Conservation (phyloP, 2,329 filamentous ascomycete genomes). For the Alternaria panax region DNA sequence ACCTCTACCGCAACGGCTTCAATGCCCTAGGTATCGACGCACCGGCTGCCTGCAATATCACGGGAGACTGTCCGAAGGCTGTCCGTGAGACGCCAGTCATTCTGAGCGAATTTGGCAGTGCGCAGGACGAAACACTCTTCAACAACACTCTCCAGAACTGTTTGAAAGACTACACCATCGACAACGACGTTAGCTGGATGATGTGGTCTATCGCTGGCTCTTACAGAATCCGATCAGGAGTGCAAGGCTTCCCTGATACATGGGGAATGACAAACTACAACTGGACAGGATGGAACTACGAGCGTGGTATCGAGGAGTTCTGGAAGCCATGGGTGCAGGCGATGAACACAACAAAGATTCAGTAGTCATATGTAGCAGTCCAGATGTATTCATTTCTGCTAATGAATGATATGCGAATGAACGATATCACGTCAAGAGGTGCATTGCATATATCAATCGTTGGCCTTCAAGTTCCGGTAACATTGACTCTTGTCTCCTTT, state of each 20-base stretch:
- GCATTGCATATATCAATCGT: too few species aligned
- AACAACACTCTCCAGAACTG: slow-evolving; percentile 58
- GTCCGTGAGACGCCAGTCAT: slow-evolving; percentile 49
- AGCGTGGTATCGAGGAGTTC: slow-evolving; percentile 56
- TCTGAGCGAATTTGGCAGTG: slow-evolving; percentile 49
- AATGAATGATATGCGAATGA: not conserved
- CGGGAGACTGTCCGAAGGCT: slow-evolving; percentile 44
- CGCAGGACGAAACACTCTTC: slow-evolving; percentile 51
- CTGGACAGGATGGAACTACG: slow-evolving; percentile 58
- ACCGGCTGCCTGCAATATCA: slow-evolving; percentile 47
- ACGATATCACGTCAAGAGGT: not conserved
- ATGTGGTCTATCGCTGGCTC: slow-evolving; percentile 60
- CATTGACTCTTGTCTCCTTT: too few species aligned
- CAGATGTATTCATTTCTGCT: not conserved
- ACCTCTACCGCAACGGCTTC: slow-evolving; percentile 60
- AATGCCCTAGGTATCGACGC: slow-evolving; percentile 53
- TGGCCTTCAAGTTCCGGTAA: too few species aligned
- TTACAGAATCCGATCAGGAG: slow-evolving; percentile 56
- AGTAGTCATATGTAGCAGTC: not conserved
- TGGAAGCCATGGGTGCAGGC: slow-evolving; percentile 61
- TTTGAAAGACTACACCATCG: slow-evolving; percentile 55
- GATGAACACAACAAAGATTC: slow-evolving; percentile 46
- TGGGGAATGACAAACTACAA: slow-evolving; percentile 59
- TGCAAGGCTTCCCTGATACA: slow-evolving; percentile 56
- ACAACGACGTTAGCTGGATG: slow-evolving; percentile 58